phyloP scores from a whole-genome alignment of 129 eudicot genomes.

The Scalesia atractyloides region DNA sequence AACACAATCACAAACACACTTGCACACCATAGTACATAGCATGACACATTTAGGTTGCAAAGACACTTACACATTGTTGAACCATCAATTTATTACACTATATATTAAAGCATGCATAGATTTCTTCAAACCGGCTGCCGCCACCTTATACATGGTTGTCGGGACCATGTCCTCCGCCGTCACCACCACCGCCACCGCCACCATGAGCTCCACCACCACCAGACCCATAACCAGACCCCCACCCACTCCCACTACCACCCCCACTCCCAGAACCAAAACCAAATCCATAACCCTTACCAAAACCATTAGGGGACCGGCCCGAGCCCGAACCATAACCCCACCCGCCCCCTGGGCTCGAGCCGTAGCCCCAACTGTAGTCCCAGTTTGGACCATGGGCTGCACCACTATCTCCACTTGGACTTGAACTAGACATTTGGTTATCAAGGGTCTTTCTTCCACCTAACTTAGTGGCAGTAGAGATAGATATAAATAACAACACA shows the following conservation, averaged over 20 bases:
- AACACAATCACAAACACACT: slow-evolving; percentile 25
- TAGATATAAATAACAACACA: slow-evolving; percentile 32
- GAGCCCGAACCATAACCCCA: slow-evolving; percentile 91
- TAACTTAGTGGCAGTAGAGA: slow-evolving; percentile 20
- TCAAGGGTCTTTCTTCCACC: slow-evolving; percentile 37
- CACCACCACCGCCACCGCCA: slow-evolving; percentile 27
- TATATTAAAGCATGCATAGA: slow-evolving; percentile 1
- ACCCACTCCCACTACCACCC: slow-evolving; percentile 67
- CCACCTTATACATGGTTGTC: slow-evolving; percentile 23
- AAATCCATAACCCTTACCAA: slow-evolving; percentile 63
- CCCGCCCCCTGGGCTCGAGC: slow-evolving; percentile 62
- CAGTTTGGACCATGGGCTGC: slow-evolving; percentile 73
- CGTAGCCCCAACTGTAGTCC: slow-evolving; percentile 81
- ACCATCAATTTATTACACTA: slow-evolving; percentile 25
- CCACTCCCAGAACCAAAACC: slow-evolving; percentile 76
- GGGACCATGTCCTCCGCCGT: slow-evolving; percentile 6
- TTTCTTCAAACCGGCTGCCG: background rate
- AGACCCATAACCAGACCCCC: slow-evolving; percentile 55
- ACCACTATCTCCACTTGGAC: slow-evolving; percentile 47
- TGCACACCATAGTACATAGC: slow-evolving; percentile 14
- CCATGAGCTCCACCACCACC: slow-evolving; percentile 63
- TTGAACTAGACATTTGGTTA: slow-evolving; percentile 25
- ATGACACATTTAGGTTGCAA: slow-evolving; percentile 20
- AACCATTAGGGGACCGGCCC: slow-evolving; percentile 61
- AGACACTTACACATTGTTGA: slow-evolving; percentile 18